Base-by-base conservation (phyloP, 306 rosid species). In the Macrotyloma uniflorum region DNA sequence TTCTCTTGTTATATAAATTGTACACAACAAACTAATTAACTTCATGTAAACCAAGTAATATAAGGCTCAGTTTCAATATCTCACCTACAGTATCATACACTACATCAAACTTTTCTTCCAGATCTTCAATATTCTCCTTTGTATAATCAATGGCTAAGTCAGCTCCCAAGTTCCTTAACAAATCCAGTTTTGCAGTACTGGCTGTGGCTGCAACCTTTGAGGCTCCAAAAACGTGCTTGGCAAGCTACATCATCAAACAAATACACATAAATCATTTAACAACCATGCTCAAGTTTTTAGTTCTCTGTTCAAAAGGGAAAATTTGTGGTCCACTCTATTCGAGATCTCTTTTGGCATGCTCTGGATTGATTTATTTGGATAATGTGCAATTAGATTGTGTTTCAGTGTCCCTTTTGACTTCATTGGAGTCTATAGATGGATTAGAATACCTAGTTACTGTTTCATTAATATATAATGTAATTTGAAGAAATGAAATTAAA, bases 41-140 rank as follows among this genome's bases (percentile, higher is more conserved):
- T 55, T 55, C 8, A 54, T 9, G 13, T 22, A 53, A 54, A 22
- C 6, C 30, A 23, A 55, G 13, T 23, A 55, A 55, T 23, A 0
- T 58, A 14, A n/a, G 1, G 12, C 14, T 59, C 5, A 26, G 1
- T 16, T 30, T 32, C 14, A 38, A 50, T 3, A 30, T 33, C 83
- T 84, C 9, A 93, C 97, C 96, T 64, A 90, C 88, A 72, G 93
- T 22, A 43, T 93, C 93, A 23, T 77, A 93, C 6, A 90, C 91
- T 0, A 90, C 80, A 79, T 90, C 96, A 70, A 90, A 90, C 80
- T 93, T 90, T 74, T 93, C 97, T 0, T 84, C 62, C 1, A 89
- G 72, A 1, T 93, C 88, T 72, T 83, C 91, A 33, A 73, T 71
- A 42, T 89, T 91, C 67, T 84, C 77, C 76, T 85, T 93, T 35